A percentile compares a stretch with the other conserved stretches of the same genome.
phyloP scores from a whole-genome alignment of 345 rosid genomes.

The Tarenaya hassleriana region DNA sequence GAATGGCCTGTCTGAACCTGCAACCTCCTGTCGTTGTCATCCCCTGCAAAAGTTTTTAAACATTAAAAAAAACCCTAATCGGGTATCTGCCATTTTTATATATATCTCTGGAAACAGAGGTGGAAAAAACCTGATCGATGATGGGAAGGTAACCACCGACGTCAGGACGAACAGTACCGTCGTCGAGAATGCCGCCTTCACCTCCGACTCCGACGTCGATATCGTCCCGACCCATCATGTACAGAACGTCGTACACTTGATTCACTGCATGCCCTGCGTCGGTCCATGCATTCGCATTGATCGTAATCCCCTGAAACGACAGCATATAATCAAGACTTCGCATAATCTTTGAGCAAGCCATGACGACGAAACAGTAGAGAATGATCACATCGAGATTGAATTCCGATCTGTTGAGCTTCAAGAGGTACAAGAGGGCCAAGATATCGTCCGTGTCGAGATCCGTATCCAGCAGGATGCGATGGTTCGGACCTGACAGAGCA shows the following conservation, averaged over 20 bases:
- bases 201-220: constrained; percentile 84
- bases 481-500: constrained; percentile 31
- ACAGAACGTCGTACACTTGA: constrained; percentile 76
- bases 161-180: constrained; percentile 59
- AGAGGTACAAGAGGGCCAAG: constrained; percentile 69
- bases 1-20: constrained; percentile 83
- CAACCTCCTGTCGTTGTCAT: constrained; percentile 63
- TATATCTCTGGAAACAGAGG: background rate
- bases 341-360: background rate
- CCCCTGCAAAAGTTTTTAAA: too few relatives aligned
- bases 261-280: constrained; percentile 90
- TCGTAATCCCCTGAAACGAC: constrained; percentile 59
- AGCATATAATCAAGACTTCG: background rate
- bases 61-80: too few relatives aligned
- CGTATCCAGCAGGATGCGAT: constrained; percentile 69
- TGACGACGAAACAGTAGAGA: background rate
- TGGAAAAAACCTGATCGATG: constrained; percentile 61
- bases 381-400: constrained; percentile 60
- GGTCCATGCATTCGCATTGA: constrained; percentile 71
- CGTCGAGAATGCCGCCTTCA: constrained; percentile 66
- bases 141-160: constrained; percentile 94
- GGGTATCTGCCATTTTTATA: too few relatives aligned
- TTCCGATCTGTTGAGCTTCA: constrained; percentile 78
- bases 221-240: constrained; percentile 90
- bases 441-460: constrained; percentile 88